Conservation (phyloP, 352 stramenopile species). For the Phytopythium ostracodes region DNA sequence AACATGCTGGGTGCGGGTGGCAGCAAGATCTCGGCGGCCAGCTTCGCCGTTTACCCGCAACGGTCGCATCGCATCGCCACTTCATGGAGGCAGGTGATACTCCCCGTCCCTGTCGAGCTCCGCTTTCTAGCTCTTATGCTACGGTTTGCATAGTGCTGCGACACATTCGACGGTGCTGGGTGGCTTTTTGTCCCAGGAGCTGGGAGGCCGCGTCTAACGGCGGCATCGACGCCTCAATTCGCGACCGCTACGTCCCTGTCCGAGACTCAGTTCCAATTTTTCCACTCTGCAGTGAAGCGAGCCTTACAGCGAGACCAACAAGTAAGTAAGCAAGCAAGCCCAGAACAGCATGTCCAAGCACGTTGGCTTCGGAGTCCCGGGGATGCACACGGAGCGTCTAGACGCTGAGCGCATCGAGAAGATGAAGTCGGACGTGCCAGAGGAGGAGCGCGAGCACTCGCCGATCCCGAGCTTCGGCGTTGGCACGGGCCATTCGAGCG, state of each 20-base stretch:
- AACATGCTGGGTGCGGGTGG: too few relatives aligned
- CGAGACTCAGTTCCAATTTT: background rate
- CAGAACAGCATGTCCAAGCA: background rate
- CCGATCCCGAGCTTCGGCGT: constrained; percentile 1
- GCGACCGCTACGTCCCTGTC: too few relatives aligned
- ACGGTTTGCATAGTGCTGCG: background rate
- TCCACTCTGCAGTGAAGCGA: background rate
- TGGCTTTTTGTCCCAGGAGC: background rate
- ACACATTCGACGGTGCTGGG: background rate
- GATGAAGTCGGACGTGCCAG: background rate
- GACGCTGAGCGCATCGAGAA: background rate
- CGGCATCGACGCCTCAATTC: background rate
- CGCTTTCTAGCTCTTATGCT: background rate
- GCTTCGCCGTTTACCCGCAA: too few relatives aligned
- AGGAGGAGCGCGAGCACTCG: constrained; percentile 1
- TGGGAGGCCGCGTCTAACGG: background rate
- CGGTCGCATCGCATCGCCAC: too few relatives aligned
- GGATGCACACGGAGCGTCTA: background rate
- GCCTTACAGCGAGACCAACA: background rate
- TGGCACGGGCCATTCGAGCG: constrained; percentile 6
- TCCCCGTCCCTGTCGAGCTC: too few relatives aligned
- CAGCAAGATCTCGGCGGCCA: too few relatives aligned
- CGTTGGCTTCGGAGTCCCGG: background rate
- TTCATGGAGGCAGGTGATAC: too few relatives aligned
- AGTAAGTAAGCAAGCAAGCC: background rate